Conservation (phyloP, 495 filamentous ascomycete genomes). For the Penicillium manginii region DNA sequence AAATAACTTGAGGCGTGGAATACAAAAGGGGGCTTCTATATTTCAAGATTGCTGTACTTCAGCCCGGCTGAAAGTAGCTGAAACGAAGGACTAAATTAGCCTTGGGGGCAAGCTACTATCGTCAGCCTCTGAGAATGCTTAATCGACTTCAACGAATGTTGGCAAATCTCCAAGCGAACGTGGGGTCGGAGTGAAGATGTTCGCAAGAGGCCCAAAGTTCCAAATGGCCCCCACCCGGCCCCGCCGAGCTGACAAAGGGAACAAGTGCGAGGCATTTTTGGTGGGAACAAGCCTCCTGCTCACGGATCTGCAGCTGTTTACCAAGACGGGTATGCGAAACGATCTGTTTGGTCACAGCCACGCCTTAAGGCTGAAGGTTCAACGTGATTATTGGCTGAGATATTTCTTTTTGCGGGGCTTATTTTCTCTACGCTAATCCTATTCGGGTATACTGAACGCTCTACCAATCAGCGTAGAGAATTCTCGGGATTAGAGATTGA, state of each 20-base stretch:
- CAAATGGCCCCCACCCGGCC: neutral
- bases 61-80: neutral
- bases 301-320: neutral
- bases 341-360: neutral
- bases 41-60: neutral
- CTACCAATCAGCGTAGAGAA: neutral
- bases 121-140: neutral
- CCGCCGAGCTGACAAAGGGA: neutral
- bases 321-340: neutral
- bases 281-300: neutral
- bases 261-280: neutral
- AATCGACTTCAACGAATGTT: neutral
- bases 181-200: too few species aligned
- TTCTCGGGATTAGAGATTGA: neutral
- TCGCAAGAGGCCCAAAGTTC: too few species aligned
- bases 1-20: neutral
- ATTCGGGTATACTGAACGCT: constrained; percentile 3
- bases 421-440: neutral
- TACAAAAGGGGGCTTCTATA: neutral
- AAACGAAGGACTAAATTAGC: neutral
- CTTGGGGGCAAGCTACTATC: too few species aligned
- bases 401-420: too few species aligned
- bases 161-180: too few species aligned
- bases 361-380: neutral
- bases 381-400: neutral